phyloP scores from a whole-genome alignment of 805 yeast genomes.

The Candida broadrunensis region DNA sequence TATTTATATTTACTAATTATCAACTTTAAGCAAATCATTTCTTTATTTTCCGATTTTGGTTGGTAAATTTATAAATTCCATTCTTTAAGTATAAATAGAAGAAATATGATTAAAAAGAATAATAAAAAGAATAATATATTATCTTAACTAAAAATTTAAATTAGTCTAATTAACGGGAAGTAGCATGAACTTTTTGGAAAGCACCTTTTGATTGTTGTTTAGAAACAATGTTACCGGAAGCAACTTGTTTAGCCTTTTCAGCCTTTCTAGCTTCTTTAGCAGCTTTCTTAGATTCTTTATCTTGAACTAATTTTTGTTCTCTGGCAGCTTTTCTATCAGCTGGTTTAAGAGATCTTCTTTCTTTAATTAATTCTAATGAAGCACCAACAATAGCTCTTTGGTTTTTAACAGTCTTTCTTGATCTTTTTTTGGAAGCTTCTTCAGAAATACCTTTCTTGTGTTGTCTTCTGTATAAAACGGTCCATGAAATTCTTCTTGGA shows the following conservation, averaged over 20 bases:
- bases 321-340: constrained; percentile 98
- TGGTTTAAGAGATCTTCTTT: constrained; percentile 94
- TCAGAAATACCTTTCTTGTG: constrained; percentile 99
- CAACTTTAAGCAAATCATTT: too few relatives aligned
- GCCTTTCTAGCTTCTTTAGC: constrained; percentile 95
- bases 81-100: too few relatives aligned
- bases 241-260: constrained; percentile 80
- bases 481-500: constrained; percentile 99
- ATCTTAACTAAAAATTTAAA: too few relatives aligned
- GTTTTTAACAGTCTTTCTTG: constrained; percentile 96
- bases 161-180: constrained; percentile 99
- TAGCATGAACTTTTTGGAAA: constrained; percentile 93
- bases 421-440: constrained; percentile 95
- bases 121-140: too few relatives aligned
- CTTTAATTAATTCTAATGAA: constrained; percentile 95
- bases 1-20: too few relatives aligned
- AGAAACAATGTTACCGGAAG: constrained; percentile 71
- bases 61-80: too few relatives aligned
- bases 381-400: constrained; percentile 99
- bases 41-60: too few relatives aligned
- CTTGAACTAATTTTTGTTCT: constrained; percentile 80
- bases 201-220: constrained; percentile 98
- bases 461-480: constrained; percentile 98
- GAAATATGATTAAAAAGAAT: too few relatives aligned
- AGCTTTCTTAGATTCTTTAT: constrained; percentile 86